A percentile compares a stretch with the other conserved stretches of the same genome.
Evolutionary conservation across 139 green algal genomes (phyloP).

Genomic region (Mesostigma viride): DNA sequence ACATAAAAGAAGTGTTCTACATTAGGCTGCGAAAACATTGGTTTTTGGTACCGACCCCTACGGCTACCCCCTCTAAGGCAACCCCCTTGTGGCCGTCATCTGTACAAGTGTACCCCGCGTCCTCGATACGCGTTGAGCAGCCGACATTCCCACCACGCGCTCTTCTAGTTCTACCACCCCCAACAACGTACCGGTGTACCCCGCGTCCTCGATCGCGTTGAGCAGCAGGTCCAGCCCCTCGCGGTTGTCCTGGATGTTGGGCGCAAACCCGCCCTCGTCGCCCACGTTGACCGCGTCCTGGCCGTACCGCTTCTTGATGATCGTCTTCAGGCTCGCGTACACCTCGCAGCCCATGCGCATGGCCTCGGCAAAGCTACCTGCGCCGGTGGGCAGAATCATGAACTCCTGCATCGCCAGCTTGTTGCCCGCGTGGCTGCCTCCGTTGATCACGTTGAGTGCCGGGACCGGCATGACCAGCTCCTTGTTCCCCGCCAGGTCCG

Average conservation of each 20-base stretch:
- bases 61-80: too few relatives aligned
- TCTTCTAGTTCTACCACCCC: too few relatives aligned
- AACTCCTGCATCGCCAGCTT: slow-evolving; percentile 99
- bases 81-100: too few relatives aligned
- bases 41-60: too few relatives aligned
- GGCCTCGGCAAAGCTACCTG: slow-evolving; percentile 74
- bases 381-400: slow-evolving; percentile 93
- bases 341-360: slow-evolving; percentile 89
- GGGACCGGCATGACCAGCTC: slow-evolving; percentile 95
- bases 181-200: slow-evolving; percentile 79
- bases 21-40: too few relatives aligned
- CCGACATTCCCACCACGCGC: too few relatives aligned
- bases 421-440: slow-evolving; percentile 93
- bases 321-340: slow-evolving; percentile 91
- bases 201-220: slow-evolving; percentile 83
- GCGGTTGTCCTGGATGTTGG: slow-evolving; percentile 86
- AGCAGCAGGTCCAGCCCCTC: slow-evolving; percentile 88
- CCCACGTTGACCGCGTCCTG: slow-evolving; percentile 96
- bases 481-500: slow-evolving; percentile 79
- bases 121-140: too few relatives aligned
- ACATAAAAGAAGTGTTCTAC: too few relatives aligned
- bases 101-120: too few relatives aligned
- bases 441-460: slow-evolving; percentile 99
- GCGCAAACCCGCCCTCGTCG: slow-evolving; percentile 97
- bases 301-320: slow-evolving; percentile 85